phyloP scores from a whole-genome alignment of 2,329 filamentous ascomycete genomes.

The Taxawa tesnikishii region DNA sequence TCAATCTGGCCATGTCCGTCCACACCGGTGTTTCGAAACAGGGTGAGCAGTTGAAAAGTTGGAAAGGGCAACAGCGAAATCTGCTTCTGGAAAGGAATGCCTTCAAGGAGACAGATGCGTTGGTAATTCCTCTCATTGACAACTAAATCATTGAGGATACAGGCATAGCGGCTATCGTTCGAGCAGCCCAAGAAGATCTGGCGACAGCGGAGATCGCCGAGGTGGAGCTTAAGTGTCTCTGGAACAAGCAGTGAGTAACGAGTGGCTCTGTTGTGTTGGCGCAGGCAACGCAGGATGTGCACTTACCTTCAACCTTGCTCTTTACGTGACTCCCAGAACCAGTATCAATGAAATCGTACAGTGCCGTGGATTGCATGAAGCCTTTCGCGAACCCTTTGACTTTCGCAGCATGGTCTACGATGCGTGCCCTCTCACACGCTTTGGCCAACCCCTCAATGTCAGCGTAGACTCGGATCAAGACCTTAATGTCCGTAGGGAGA shows the following conservation, averaged over 20 bases:
- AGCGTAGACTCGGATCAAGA: conserved; percentile 32
- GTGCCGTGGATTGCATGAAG: conserved; percentile 44
- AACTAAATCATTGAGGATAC: conserved; percentile 37
- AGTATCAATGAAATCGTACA: conserved; percentile 50
- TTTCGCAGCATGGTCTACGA: conserved; percentile 38
- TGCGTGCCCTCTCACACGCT: conserved; percentile 32
- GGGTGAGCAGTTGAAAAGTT: conserved; percentile 35
- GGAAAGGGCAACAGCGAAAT: conserved; percentile 37
- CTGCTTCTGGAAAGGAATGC: conserved; percentile 43
- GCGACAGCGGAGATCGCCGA: conserved; percentile 47
- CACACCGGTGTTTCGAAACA: conserved; percentile 44
- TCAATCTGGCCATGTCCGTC: too few species aligned
- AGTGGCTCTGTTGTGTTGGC: too few species aligned
- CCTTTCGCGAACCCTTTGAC: conserved; percentile 43
- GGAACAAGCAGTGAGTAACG: conserved; percentile 16
- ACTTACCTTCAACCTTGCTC: conserved; percentile 42
- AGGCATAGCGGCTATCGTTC: conserved; percentile 42
- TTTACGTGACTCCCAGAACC: too few species aligned
- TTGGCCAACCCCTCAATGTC: conserved; percentile 31
- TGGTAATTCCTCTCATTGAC: conserved; percentile 30
- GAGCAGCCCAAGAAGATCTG: conserved; percentile 49
- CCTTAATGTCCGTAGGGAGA: conserved; percentile 32
- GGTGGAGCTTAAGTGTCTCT: conserved; percentile 43
- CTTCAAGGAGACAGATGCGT: conserved; percentile 44
- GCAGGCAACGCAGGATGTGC: conserved; percentile 1